Base-by-base conservation (phyloP, 176 grass and related monocot genomes). In the Phyllostachys edulis region DNA sequence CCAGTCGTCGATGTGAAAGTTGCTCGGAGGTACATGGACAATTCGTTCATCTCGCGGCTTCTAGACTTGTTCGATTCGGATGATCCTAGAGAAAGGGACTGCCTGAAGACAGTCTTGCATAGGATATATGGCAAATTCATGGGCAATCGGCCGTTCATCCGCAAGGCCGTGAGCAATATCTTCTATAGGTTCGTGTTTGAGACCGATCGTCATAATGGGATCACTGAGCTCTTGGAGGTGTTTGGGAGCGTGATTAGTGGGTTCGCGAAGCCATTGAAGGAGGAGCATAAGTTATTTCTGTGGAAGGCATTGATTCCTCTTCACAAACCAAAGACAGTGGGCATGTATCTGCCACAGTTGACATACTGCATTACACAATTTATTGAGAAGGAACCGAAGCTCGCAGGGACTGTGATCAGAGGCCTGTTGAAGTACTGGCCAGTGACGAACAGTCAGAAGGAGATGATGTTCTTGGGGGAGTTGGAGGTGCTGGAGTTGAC, bases 401-500 rank as follows among this genome's bases (percentile, higher is more conserved):
- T 97, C 55, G 80, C 89, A 20, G 92, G 89, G 62, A 87, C 89
- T 32, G 91, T 97, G 80, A 94, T 97, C 82, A 90, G 91, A 88
- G 94, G 94, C 46, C 86, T 97, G 60, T 76, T 97, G 69, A 97
- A 97, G 76, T 97, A 93, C 57, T 97, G 94, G 94, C 94, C 94
- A 5, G 91, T 97, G 84, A 93, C 91, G 13, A 97, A 97, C 68
- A 93, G 91, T 85, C 94, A 93, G 83, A 97, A 97, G 89, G 94
- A 97, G 85, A 93, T 97, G 94, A 93, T 97, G 91, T 97, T 97
- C 86, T 88, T 97, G 76, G 94, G 94, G 9, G 94, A 97, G 80
- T 80, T 97, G 87, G 94, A 97, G 71, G 94, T 97, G 73, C 80
- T 97, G 66, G 94, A 97, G 67, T 67, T 92, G 14, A 97, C 91